Evolutionary conservation across 441 rosid species (phyloP), one percentile per base, ranked within the genome.

Genomic region (Codiaeum variegatum): DNA sequence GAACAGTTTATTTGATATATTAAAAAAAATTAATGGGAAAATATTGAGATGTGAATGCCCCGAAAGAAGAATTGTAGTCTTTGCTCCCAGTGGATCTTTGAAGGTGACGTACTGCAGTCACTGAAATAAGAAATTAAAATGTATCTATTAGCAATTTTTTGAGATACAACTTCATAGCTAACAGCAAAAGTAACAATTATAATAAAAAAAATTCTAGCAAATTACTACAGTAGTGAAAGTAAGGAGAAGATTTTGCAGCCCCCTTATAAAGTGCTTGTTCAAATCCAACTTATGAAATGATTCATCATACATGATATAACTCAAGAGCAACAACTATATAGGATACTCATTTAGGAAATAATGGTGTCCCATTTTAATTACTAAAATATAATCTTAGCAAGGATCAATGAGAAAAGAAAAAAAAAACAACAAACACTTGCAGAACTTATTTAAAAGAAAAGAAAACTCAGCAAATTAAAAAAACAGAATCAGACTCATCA

Each of bases 71-170:
- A 83, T 78, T 3, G 97, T 94, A 16, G 94, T 90, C 62, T 90
- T 91, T 55, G 96, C 92, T 1, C 94, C 96, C 78, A 87, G 91
- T 38, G 86, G 65, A 56, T 92, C 93, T 77, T 87, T 84, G 70
- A 88, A 92, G 60, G 94, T 85, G 75, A 92, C 88, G 9, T 73
- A 86, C n/a, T 0, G 91, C 91, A 66, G 79, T 86, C 90, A 81
- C 97, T 90, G 83, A 69, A 77, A 70, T 51, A 40, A n/a, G 5
- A 47, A 40, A 16, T 6, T 21, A 59, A 4, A 31, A 36, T 18
- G 34, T 71, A n/a, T 62, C 4, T 6, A 62, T 42, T 13, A 18
- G 32, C 54, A n/a, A n/a, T n/a, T n/a, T n/a, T n/a, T n/a, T n/a
- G 40, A 26, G 42, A 70, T 31, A 46, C 18, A 15, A 16, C 34